Base-by-base conservation (phyloP, 1,284 basidiomycete genomes). In the Hemileia vastatrix region DNA sequence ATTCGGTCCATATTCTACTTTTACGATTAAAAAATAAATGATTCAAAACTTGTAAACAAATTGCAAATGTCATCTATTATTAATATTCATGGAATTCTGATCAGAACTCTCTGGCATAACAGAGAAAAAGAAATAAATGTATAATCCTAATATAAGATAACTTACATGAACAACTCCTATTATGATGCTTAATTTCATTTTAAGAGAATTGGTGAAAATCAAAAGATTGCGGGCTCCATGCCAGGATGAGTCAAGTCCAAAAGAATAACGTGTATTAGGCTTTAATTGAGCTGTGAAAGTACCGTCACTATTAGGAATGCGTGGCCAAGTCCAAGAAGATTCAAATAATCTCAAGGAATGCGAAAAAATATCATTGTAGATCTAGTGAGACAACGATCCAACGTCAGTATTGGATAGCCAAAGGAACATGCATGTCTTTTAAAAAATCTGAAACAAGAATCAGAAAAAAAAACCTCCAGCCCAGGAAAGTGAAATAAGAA, bases 141-240 rank as follows among this genome's bases (percentile, higher is more conserved):
- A 51, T 66, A 57, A 40, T 57, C 40, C 27, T 27, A n/a, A 56
- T 15, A 55, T 32, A 13, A 43, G 23, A 61, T 54, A 31, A 80
- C 87, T 66, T 77, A 93, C 90, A 77, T 98, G 95, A 69, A 89
- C 87, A 68, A 98, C 93, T 78, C 95, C 94, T 64, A 98, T 79
- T 58, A 97, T 85, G 74, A 98, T 87, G n/a, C 90, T 90, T 91
- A 97, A 93, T 81, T 98, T 98, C 94, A 98, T 98, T 85, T 98
- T 98, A 82, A 95, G 93, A 63, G 93, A 97, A 78, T 98, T 98
- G 67, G 87, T 89, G 77, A 97, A 98, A 61, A 96, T 86, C 64
- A 98, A 82, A 1, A 81, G 81, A 75, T 98, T 98, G 69, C 91
- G 89, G 6, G 93, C 82, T 43, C 86, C 90, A 76, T 96, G 91